Conservation (phyloP, 768 basidiomycete species). For the Postia placenta region DNA sequence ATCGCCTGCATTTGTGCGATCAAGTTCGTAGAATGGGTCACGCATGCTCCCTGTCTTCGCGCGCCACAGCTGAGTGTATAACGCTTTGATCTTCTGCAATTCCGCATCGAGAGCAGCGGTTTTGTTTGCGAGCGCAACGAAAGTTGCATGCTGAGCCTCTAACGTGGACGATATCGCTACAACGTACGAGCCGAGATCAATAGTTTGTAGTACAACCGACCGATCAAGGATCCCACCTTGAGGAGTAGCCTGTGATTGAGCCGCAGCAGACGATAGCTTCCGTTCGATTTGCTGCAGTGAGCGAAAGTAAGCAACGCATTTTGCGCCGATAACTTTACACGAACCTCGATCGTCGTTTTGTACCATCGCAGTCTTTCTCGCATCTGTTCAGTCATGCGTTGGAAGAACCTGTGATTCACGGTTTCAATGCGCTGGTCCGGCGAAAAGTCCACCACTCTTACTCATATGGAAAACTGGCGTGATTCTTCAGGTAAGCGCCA, state of each 20-base stretch:
- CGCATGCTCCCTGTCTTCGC: slow-evolving; percentile 75
- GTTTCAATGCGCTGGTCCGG: background rate
- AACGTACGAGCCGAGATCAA: background rate
- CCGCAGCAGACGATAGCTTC: slow-evolving; percentile 63
- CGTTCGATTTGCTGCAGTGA: slow-evolving; percentile 72
- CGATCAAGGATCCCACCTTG: slow-evolving; percentile 46
- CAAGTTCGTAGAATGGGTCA: slow-evolving; percentile 66
- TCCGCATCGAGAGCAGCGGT: slow-evolving; percentile 71
- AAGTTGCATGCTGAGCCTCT: slow-evolving; percentile 74
- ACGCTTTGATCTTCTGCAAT: slow-evolving; percentile 65
- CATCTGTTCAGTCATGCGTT: slow-evolving; percentile 66
- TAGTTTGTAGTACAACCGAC: too few species aligned
- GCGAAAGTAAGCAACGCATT: slow-evolving; percentile 1
- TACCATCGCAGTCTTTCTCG: slow-evolving; percentile 69
- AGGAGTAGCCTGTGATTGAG: slow-evolving; percentile 62
- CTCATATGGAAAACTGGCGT: slow-evolving; percentile 81
- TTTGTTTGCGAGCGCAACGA: slow-evolving; percentile 70
- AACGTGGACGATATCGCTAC: slow-evolving; percentile 70
- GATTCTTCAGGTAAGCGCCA: slow-evolving; percentile 65
- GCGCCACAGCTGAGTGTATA: slow-evolving; percentile 77
- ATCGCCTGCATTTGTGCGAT: slow-evolving; percentile 33
- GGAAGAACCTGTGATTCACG: slow-evolving; percentile 66
- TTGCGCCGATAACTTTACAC: slow-evolving; percentile 5
- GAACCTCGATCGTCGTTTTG: slow-evolving; percentile 73
- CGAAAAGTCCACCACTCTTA: slow-evolving; percentile 29